phyloP scores from a whole-genome alignment of 768 basidiomycete genomes.

The Hemileccinum impolitum region DNA sequence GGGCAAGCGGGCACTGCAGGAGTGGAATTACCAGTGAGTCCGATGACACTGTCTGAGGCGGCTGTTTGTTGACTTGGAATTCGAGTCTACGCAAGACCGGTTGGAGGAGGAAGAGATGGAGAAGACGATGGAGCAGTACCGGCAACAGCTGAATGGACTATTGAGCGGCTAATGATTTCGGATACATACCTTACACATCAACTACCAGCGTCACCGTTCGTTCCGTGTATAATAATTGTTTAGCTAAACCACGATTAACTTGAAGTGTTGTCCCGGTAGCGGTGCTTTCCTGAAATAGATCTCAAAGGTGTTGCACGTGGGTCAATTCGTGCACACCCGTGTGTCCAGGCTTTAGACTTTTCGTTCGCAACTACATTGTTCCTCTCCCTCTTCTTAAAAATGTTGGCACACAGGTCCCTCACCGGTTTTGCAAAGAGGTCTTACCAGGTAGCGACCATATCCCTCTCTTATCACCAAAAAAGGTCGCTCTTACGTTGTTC shows the following conservation, averaged over 20 bases:
- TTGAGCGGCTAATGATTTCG: conserved; percentile 45
- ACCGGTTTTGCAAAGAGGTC: conserved; percentile 49
- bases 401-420: conserved; percentile 61
- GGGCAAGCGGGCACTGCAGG: conserved; percentile 76
- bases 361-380: conserved; percentile 8
- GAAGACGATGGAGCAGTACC: conserved; percentile 86
- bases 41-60: background rate
- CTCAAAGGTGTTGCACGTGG: conserved; percentile 15
- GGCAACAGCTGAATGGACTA: conserved; percentile 83
- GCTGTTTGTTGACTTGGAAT: conserved; percentile 8
- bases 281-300: conserved; percentile 11
- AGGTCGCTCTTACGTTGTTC: conserved; percentile 14
- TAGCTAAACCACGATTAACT: background rate
- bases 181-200: conserved; percentile 14
- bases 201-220: background rate
- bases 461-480: background rate
- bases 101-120: conserved; percentile 81
- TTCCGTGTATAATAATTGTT: conserved; percentile 9
- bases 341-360: conserved; percentile 6
- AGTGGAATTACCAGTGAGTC: conserved; percentile 71
- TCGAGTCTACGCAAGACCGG: conserved; percentile 56
- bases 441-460: conserved; percentile 43
- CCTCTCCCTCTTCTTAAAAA: conserved; percentile 27
- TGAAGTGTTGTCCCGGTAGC: background rate
- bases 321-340: conserved; percentile 24